phyloP scores from a whole-genome alignment of 257 asterid species.

The Capsicum chinense region DNA sequence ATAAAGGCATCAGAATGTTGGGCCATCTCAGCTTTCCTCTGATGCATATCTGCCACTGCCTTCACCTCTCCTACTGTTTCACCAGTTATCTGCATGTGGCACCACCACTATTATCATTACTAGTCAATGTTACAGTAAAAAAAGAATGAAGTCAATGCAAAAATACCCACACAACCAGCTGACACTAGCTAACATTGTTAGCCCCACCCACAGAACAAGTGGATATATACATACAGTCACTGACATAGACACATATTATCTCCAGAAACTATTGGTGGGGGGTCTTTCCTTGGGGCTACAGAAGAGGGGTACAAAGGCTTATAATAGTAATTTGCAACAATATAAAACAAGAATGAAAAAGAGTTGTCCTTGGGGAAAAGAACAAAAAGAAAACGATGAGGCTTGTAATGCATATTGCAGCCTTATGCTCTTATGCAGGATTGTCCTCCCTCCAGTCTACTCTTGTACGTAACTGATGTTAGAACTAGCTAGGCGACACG shows the following conservation, averaged over 20 bases:
- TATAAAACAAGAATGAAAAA: background rate
- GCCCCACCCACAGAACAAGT: background rate
- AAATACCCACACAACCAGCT: background rate
- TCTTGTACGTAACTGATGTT: background rate
- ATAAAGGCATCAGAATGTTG: slow-evolving; percentile 59
- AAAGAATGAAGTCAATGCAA: background rate
- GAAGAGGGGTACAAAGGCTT: background rate
- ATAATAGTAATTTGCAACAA: background rate
- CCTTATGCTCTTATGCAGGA: background rate
- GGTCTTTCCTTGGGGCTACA: background rate
- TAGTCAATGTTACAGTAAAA: background rate
- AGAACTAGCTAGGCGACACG: background rate
- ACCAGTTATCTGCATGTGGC: slow-evolving; percentile 50
- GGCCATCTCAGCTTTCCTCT: slow-evolving; percentile 73
- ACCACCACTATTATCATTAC: background rate
- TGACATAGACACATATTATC: background rate
- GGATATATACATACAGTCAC: background rate
- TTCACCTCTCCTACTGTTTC: slow-evolving; percentile 61
- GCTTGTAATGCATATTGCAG: background rate
- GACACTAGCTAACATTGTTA: background rate
- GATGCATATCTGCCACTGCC: slow-evolving; percentile 57
- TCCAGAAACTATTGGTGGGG: slow-evolving; percentile 24
- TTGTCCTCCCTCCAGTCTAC: background rate
- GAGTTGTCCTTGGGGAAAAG: background rate
- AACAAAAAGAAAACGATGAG: slow-evolving; percentile 10